These are phyloP conservation scores for Anisodus tanguticus DNA, from an alignment of 257 asterid species.

Conservation along the genomic window DNA sequence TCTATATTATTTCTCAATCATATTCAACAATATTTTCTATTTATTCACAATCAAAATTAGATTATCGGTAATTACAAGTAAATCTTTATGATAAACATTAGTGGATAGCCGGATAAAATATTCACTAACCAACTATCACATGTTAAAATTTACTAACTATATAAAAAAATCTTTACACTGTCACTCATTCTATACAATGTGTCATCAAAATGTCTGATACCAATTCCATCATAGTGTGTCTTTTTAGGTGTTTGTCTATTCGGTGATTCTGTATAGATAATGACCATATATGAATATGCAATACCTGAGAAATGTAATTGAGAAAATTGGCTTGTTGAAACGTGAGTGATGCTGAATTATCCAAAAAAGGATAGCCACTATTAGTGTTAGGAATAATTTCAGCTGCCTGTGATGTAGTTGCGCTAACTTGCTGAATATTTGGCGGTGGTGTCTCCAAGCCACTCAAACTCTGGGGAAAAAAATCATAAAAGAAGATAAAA, in stretches of 20 bases:
- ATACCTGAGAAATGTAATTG: slow-evolving; percentile 28
- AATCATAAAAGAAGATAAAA: too few relatives aligned
- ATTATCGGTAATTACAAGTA: neutral
- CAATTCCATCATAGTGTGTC: slow-evolving; percentile 4
- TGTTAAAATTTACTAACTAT: neutral
- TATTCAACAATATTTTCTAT: neutral
- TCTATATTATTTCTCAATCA: neutral
- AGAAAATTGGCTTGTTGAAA: slow-evolving; percentile 50
- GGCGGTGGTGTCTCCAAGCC: slow-evolving; percentile 50
- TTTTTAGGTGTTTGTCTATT: slow-evolving; percentile 19
- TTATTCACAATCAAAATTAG: neutral
- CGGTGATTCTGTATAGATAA: neutral
- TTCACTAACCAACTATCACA: neutral
- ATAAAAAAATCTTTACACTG: too few relatives aligned
- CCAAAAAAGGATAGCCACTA: slow-evolving; percentile 43
- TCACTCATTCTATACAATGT: neutral
- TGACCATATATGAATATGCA: slow-evolving; percentile 8
- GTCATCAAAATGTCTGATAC: neutral
- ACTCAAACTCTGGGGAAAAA: slow-evolving; percentile 48
- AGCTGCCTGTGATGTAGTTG: slow-evolving; percentile 36
- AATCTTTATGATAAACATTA: neutral
- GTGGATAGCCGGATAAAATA: neutral
- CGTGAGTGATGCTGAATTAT: slow-evolving; percentile 48
- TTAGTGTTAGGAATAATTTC: slow-evolving; percentile 34
- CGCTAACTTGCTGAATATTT: slow-evolving; percentile 41